Conservation (phyloP, 192 early-diverging fungal species). For the Spizellomyces sp. region DNA sequence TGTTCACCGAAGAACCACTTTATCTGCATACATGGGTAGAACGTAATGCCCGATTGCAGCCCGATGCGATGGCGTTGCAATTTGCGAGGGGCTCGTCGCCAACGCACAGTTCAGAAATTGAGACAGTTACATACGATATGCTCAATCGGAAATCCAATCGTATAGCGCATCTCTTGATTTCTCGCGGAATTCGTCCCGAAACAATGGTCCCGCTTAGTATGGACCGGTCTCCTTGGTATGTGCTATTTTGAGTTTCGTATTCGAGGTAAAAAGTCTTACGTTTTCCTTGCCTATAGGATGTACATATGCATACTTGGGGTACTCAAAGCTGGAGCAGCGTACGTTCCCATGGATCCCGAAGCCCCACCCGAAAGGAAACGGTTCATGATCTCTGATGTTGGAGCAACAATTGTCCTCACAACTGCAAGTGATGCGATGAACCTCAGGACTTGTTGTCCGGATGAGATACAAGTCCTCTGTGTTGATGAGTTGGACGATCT, state of each 20-base stretch:
- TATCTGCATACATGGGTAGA: not conserved
- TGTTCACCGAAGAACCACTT: not conserved
- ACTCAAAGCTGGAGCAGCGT: conserved; percentile 26
- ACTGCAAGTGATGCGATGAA: not conserved
- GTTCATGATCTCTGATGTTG: conserved; percentile 18
- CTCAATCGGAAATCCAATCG: conserved; percentile 13
- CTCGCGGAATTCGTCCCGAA: conserved; percentile 4
- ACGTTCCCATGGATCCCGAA: conserved; percentile 30
- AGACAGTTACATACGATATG: conserved; percentile 5
- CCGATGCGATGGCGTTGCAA: conserved; percentile 5
- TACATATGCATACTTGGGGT: conserved; percentile 24
- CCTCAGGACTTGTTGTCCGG: not conserved
- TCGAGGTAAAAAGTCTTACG: too few species aligned
- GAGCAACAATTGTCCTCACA: conserved; percentile 9
- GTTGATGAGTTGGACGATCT: not conserved
- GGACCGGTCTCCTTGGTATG: conserved; percentile 4
- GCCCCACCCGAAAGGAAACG: not conserved
- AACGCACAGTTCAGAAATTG: not conserved
- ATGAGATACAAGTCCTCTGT: not conserved
- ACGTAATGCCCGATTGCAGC: not conserved
- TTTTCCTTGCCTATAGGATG: not conserved
- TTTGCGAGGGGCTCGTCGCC: conserved; percentile 1
- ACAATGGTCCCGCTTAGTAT: conserved; percentile 5
- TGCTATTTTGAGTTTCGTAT: too few species aligned
- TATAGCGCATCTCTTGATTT: conserved; percentile 8